Base-by-base conservation (phyloP, 1,284 basidiomycete species). In the Caloboletus firmus region DNA sequence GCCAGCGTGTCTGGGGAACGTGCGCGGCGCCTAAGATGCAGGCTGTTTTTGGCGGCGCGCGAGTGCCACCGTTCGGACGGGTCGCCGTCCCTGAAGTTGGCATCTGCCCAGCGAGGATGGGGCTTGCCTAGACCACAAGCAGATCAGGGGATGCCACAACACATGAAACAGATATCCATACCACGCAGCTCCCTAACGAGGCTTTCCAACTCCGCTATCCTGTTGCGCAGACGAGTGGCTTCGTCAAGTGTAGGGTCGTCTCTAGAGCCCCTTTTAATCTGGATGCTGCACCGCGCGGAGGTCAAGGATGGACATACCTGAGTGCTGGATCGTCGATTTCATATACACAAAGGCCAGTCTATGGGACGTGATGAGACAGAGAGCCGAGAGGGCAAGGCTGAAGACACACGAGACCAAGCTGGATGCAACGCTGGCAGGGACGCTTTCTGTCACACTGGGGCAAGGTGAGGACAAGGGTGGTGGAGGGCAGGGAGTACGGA, bases 321-420 rank as follows among this genome's bases (percentile, higher is more conserved):
- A 91, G 76, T 11, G 88, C 84, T 13, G 89, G 87, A 72, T 95
- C 92, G 69, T 94, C 93, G 55, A 94, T 89, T 67, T 95, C 92
- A 64, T 95, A 95, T 0, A 95, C 92, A 68, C 92, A 95, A 18
- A 93, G 85, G 37, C 92, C 93, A 20, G 92, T 95, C 87, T 92
- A 58, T 2, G 55, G 5, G 45, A 30, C 11, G 12, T 12, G 57
- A 52, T 62, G 47, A 63, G 59, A 45, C 39, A 59, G 39, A 46
- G 17, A 40, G n/a, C 34, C 47, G 52, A 40, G 17, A 28, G 47
- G 12, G 26, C 5, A 15, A 35, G 32, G 45, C 5, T 39, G 52
- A 32, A 36, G 9, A 59, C 75, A 58, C 77, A 91, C 83, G 77
- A 91, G 69, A 67, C 90, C 80, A 57, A 90, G 79, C 56, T 93